These are phyloP conservation scores for Cercophora scortea DNA, from an alignment of 495 filamentous ascomycete genomes.

Conservation along the genomic window DNA sequence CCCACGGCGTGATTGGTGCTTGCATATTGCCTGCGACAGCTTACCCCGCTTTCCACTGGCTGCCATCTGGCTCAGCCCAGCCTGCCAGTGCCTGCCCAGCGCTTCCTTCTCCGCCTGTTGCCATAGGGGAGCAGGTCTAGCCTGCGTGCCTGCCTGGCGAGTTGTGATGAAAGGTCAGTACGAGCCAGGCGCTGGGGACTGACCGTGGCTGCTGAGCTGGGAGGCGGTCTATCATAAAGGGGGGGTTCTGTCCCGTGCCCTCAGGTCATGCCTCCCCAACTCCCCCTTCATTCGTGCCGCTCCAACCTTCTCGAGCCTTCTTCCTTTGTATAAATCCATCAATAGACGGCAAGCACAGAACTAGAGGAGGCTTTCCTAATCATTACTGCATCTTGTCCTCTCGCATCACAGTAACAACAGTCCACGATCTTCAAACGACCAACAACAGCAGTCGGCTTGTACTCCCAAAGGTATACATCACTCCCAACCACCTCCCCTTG, in stretches of 20 bases:
- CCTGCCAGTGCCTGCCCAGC: neutral
- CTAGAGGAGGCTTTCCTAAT: neutral
- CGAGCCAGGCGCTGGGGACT: neutral
- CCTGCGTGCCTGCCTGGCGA: neutral
- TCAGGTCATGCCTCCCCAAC: slow-evolving; percentile 4
- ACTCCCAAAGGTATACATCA: too few relatives aligned
- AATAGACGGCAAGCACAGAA: slow-evolving; percentile 1
- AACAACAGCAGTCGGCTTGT: too few relatives aligned
- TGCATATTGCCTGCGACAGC: slow-evolving; percentile 14
- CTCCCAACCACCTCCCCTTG: too few relatives aligned
- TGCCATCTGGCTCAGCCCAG: slow-evolving; percentile 4
- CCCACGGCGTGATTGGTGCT: slow-evolving; percentile 20
- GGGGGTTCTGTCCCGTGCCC: slow-evolving; percentile 10
- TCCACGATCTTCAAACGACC: too few relatives aligned
- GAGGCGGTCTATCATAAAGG: slow-evolving; percentile 6
- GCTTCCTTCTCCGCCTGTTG: neutral
- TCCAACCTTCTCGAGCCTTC: slow-evolving; percentile 3
- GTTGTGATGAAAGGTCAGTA: too few relatives aligned
- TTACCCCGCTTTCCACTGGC: slow-evolving; percentile 26
- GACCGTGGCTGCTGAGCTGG: neutral
- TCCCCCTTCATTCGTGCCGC: slow-evolving; percentile 10
- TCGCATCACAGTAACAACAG: neutral
- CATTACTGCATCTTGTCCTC: neutral
- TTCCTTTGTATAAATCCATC: neutral
- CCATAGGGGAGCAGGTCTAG: neutral